Base-by-base conservation (phyloP, 495 filamentous ascomycete species). In the Trypethelium eluteriae region DNA sequence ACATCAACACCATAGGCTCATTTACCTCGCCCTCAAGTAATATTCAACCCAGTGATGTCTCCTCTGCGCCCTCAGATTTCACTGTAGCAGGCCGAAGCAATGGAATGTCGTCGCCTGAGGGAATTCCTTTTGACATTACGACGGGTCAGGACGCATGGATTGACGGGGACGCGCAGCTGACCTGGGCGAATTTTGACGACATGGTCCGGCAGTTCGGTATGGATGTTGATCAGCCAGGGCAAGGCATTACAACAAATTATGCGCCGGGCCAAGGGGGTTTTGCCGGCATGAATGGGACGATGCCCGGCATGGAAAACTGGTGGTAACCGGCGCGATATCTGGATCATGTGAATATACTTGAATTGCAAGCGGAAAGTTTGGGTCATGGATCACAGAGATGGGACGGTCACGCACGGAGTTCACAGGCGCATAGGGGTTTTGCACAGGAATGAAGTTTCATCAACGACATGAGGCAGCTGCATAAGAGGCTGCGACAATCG, bases 191-290 rank as follows among this genome's bases (percentile, higher is more conserved):
- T 41, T 73, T 68, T 66, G 70, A 71, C 56, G 39, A 71, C 64
- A 67, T 73, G n/a, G 70, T 71, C 1, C 39, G 66, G 61, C 70
- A 73, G 56, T 73, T 71, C 53, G 70, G 68, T 12, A 72, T 70
- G 71, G 69, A 72, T 46, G 39, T 69, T 11, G 71, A 72, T 47
- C 66, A 59, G 25, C 53, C 53, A n/a, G 53, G 53, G 7, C 53
- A 59, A 18, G 53, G 53, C 32, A 32, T 59, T 18, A 35, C 53
- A 18, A 3, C 53, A 32, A 59, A 59, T 59, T 59, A 59, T 14
- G 53, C 53, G 7, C 53, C 53, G 34, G 53, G 53, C 32, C 53
- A 59, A 36, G 53, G 53, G 36, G 53, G 53, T 14, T 59, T 59
- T 59, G 53, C 53, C 5, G 53, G 53, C 6, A 59, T 59, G 53